Base-by-base conservation (phyloP, 805 yeast species). In the Barnettozyma wickerhamii region DNA sequence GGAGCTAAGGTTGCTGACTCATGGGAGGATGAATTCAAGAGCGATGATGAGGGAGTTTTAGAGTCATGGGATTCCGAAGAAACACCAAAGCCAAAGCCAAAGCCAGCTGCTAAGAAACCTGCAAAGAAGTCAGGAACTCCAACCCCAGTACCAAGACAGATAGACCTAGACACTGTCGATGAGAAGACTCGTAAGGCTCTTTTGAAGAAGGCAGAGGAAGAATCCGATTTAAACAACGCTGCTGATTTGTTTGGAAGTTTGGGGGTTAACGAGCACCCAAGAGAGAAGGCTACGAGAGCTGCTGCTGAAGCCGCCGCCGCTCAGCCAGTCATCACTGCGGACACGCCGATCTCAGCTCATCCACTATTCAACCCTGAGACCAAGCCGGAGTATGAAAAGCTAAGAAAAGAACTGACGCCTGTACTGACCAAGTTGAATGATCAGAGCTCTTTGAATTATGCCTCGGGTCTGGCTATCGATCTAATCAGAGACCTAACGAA, bases 31-130 rank as follows among this genome's bases (percentile, higher is more conserved):
- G 90, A 80, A 48, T 64, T 66, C 43, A 84, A 60, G 38, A 74
- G 75, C 37, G 83, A 79, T 36, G 95, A 84, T 46, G 93, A 84
- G 37, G 81, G 85, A n/a, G 72, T 82, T 19, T 63, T 84, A 37
- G 97, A 76, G 37, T 84, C 95, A 10, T 91, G 97, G 97, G 98
- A 91, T 53, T 81, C 81, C 40, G 95, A 83, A 49, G 93, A 82
- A 54, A 81, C 73, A 38, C 76, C 72, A 41, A 69, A 65, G 45
- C 58, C 57, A 53, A 57, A 50, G 45, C 56, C 58, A 52, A 55
- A 48, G 30, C 48, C 49, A 19, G 40, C 50, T 10, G 56, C 63
- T 17, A 26, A 27, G 14, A 50, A 54, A 43, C 45, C 55, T 23
- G 45, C 56, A 5, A 49, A 59, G 57, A 27, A 51, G n/a, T 19